Evolutionary conservation across 2,329 filamentous ascomycete genomes (phyloP).

Genomic region (Colletotrichum karsti): DNA sequence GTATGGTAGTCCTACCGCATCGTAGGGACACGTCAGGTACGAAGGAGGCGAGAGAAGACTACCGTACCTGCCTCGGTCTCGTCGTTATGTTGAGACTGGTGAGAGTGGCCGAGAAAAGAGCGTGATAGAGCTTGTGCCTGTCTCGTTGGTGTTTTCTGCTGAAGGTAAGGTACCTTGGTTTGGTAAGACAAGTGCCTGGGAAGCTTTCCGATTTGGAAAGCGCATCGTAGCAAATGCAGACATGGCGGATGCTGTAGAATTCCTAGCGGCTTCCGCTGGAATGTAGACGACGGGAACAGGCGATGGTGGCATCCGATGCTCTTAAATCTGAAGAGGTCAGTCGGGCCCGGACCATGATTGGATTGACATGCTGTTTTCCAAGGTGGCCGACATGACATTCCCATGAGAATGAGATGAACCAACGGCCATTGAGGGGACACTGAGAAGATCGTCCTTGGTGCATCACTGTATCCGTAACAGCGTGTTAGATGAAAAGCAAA

Average conservation of each 20-base stretch:
- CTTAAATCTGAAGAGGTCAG: not conserved
- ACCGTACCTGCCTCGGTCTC: not conserved
- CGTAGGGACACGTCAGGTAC: not conserved
- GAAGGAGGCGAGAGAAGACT: too few species aligned
- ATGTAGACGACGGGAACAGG: slow-evolving; percentile 5
- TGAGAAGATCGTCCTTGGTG: not conserved
- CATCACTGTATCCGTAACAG: slow-evolving; percentile 23
- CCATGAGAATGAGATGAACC: not conserved
- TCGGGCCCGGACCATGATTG: too few species aligned
- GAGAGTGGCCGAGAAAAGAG: too few species aligned
- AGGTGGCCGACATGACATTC: not conserved
- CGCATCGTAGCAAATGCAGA: not conserved
- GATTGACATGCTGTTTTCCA: too few species aligned
- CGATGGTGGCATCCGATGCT: not conserved
- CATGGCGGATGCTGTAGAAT: not conserved
- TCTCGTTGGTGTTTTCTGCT: too few species aligned
- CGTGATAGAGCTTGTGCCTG: not conserved
- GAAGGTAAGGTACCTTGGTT: not conserved
- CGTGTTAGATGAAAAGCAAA: slow-evolving; percentile 17
- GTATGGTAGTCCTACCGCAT: too few species aligned
- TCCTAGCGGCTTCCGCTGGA: slow-evolving; percentile 3
- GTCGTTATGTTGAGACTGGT: not conserved
- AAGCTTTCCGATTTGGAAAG: not conserved
- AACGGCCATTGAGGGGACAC: not conserved
- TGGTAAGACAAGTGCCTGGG: not conserved